Evolutionary conservation across 306 rosid species (phyloP).

Genomic region (Pterocarpus santalinus): DNA sequence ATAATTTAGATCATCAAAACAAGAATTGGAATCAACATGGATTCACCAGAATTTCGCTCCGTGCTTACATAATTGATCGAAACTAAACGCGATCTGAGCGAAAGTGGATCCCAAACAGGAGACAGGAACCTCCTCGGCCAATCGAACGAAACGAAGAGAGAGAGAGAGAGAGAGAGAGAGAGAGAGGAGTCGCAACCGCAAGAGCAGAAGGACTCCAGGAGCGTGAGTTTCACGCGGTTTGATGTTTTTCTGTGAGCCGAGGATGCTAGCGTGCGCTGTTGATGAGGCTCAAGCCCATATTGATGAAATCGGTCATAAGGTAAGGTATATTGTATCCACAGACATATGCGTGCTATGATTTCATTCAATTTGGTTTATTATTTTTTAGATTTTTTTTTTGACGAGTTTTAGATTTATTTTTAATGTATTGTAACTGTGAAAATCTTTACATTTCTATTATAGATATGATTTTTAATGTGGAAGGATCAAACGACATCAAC

Average conservation of each 20-base stretch:
- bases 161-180: conserved; percentile 19
- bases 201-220: conserved; percentile 16
- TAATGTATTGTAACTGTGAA: no score
- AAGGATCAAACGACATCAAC: no score
- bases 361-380: no score
- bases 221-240: conserved; percentile 51
- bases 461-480: no score
- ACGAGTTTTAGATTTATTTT: no score
- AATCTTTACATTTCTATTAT: no score
- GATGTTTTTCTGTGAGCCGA: neutral
- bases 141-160: conserved; percentile 25
- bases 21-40: neutral
- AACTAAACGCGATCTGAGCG: neutral
- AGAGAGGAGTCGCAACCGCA: neutral
- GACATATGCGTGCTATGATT: no score
- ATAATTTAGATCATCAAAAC: conserved; percentile 25
- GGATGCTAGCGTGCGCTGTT: conserved; percentile 42
- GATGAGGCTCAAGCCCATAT: neutral
- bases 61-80: conserved; percentile 36
- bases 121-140: conserved; percentile 3
- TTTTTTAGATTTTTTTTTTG: no score
- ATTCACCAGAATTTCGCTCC: neutral
- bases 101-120: conserved; percentile 37
- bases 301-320: no score
- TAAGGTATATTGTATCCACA: no score